Percentiles rank a stretch among this genome's conserved stretches.
Evolutionary conservation across 73 alveolate species (phyloP).

Genomic region (Tetrahymena thermophila): DNA sequence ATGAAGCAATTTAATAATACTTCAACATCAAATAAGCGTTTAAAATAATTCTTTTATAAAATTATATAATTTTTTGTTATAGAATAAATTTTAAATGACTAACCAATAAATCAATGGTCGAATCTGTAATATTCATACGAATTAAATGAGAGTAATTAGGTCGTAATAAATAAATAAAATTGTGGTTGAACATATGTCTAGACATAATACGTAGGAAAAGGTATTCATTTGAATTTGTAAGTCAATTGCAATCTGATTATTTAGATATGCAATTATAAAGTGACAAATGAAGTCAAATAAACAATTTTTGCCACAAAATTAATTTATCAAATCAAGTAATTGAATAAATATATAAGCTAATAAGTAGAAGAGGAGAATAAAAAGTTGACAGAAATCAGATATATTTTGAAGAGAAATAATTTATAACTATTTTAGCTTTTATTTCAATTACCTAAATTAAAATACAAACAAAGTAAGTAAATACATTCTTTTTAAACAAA

Average conservation of each 20-base stretch:
- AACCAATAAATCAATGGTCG: too few relatives aligned
- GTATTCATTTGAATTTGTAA: not conserved
- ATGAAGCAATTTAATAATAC: too few relatives aligned
- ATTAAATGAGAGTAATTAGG: not conserved
- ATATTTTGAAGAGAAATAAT: not conserved
- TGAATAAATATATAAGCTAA: not conserved
- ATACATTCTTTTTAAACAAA: too few relatives aligned
- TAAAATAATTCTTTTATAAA: too few relatives aligned
- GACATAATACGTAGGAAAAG: not conserved
- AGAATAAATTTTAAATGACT: too few relatives aligned
- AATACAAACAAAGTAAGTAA: not conserved
- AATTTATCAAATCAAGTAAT: not conserved
- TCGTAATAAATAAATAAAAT: too few relatives aligned
- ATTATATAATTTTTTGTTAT: too few relatives aligned
- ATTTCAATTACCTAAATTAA: not conserved
- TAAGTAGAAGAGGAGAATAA: not conserved
- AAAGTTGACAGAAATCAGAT: not conserved
- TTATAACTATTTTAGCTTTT: not conserved
- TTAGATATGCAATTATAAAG: not conserved
- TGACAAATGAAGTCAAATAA: too few relatives aligned
- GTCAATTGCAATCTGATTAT: not conserved
- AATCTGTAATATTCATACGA: not conserved
- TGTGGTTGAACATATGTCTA: not conserved
- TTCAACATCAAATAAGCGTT: too few relatives aligned
- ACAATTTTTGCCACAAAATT: not conserved